Percentiles rank a stretch among this genome's conserved stretches.
Conservation (phyloP, 2,329 filamentous ascomycete genomes). For the Leptosphaerulina australis region DNA sequence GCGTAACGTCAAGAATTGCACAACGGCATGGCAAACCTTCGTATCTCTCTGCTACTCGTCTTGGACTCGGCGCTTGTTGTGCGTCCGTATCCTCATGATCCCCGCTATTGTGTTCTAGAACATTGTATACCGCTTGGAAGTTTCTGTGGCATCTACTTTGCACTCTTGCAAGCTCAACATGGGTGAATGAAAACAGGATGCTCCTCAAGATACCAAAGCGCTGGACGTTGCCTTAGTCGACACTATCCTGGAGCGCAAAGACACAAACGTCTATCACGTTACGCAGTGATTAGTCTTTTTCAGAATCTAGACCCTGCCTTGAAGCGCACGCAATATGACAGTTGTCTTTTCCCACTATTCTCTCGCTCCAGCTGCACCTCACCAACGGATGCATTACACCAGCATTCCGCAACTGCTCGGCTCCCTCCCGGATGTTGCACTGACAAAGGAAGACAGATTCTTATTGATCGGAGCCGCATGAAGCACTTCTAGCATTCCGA, state of each 20-base stretch:
- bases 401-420: not conserved
- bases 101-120: too few species aligned
- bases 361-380: not conserved
- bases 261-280: not conserved
- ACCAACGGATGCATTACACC: not conserved
- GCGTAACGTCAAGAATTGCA: constrained; percentile 14
- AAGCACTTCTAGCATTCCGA: not conserved
- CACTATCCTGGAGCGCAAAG: too few species aligned
- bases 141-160: not conserved
- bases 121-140: not conserved
- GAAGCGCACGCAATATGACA: not conserved
- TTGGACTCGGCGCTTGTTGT: constrained; percentile 2
- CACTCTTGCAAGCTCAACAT: not conserved
- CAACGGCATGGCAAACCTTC: constrained; percentile 12
- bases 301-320: not conserved
- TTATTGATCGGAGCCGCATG: constrained; percentile 1
- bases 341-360: not conserved
- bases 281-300: not conserved
- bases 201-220: too few species aligned
- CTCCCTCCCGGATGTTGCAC: constrained; percentile 5
- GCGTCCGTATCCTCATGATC: not conserved
- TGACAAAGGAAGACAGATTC: not conserved
- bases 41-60: not conserved
- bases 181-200: too few species aligned
- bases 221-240: too few species aligned